Conservation (phyloP, 805 yeast species). For the Kodamaea nitidulidarum region DNA sequence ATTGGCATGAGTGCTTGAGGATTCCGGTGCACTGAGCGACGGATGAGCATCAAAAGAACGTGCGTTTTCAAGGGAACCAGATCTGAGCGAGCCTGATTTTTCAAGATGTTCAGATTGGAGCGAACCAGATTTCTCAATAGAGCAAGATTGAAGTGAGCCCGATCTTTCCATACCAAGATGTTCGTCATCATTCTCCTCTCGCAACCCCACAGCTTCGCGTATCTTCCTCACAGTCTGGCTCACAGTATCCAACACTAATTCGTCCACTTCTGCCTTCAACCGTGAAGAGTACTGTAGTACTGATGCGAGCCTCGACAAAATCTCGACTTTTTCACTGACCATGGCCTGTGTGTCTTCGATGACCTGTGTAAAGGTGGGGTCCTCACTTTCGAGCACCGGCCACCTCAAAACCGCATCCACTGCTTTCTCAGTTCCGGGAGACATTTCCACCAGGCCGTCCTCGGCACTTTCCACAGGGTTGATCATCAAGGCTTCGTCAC, state of each 20-base stretch:
- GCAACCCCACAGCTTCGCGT: constrained; percentile 22
- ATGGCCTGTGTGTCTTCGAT: constrained; percentile 63
- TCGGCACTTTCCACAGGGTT: constrained; percentile 50
- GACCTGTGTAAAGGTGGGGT: constrained; percentile 58
- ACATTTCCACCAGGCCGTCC: constrained; percentile 33
- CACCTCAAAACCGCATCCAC: constrained; percentile 43
- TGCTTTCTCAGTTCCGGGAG: constrained; percentile 61
- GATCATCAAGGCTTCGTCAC: constrained; percentile 70
- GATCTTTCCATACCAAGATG: no score
- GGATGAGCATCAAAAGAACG: no score
- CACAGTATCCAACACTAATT: constrained; percentile 58
- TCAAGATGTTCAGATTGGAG: no score
- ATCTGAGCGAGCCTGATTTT: no score
- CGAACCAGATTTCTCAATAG: no score
- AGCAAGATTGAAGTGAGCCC: no score
- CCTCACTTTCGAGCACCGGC: constrained; percentile 50
- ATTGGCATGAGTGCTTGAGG: no score
- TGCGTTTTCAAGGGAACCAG: no score
- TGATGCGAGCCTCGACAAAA: constrained; percentile 67
- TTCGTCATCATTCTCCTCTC: background rate
- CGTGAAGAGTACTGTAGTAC: constrained; percentile 70
- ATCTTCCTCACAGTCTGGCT: constrained; percentile 58
- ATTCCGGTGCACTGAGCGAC: no score
- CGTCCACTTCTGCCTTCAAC: constrained; percentile 75
- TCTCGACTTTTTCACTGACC: constrained; percentile 62